Evolutionary conservation across 192 early-diverging fungal genomes (phyloP), one percentile per base, ranked within the genome.

Genomic region (Allomyces arbusculus): DNA sequence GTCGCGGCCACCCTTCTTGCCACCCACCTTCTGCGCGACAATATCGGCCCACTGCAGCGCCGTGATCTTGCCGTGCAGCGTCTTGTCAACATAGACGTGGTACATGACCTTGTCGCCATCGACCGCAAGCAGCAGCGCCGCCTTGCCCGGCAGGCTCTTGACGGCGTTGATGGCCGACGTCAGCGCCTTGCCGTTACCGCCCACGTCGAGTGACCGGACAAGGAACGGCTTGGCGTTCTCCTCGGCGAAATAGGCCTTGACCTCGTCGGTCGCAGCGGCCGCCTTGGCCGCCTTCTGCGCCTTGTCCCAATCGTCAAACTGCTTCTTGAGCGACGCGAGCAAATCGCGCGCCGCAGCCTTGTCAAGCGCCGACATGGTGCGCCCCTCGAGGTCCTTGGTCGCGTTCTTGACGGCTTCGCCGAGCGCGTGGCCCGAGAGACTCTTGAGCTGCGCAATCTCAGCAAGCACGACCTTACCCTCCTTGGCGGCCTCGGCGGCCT

Each of bases 1-100:
- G 61, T 92, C 91, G 69, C 94, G 95, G 63, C 95, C 95, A 44
- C 95, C 95, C 66, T 85, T 86, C 76, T 91, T 91, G 66, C 95
- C 95, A 26, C 89, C 91, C 62, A 99, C 78, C 25, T 83, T 80
- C 64, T 85, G 77, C 24, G 82, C 72, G n/a, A 96, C 91, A 28
- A 84, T 86, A 23, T 80, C 78, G 20, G 91, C 90, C 95, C 95
- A 99, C 23, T 89, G 91, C 61, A 77, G 82, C 33, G 94, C 95
- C 78, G 88, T 91, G 64, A 99, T 76, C 50, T 58, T 58, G 50
- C 50, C 50, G 50, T 58, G 50, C 12, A 58, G 50, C 50, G 62
- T 26, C 26, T 28, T 28, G 11, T 28, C 26, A 1, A 65, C 64
- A 16, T 28, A 28, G 12, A 19, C 23, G 19, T 65, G 64, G 40